Conservation (phyloP, 305 asterid genomes). For the Fraxinus dipetala region DNA sequence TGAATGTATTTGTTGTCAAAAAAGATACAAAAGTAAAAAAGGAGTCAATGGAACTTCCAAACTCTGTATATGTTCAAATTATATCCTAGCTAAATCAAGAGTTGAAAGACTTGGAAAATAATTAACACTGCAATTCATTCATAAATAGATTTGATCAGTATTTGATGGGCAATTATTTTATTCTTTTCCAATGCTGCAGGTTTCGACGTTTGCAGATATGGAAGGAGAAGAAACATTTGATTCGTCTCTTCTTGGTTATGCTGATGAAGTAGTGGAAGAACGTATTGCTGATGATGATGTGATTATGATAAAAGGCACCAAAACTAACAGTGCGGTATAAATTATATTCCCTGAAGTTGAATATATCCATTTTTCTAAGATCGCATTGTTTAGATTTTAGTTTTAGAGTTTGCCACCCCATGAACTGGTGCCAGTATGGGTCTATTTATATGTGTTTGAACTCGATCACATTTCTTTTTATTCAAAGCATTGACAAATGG, state of each 20-base stretch:
- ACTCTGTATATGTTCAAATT: neutral
- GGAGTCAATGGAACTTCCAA: neutral
- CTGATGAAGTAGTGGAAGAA: slow-evolving; percentile 98
- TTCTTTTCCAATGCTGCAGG: slow-evolving; percentile 39
- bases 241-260: slow-evolving; percentile 77
- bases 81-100: neutral
- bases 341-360: neutral
- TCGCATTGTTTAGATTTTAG: neutral
- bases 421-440: neutral
- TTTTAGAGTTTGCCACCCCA: neutral
- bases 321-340: slow-evolving; percentile 71
- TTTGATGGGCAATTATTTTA: neutral
- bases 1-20: neutral
- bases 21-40: neutral
- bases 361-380: neutral
- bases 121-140: neutral
- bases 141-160: neutral
- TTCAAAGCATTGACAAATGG: neutral
- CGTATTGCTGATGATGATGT: slow-evolving; percentile 94
- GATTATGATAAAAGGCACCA: slow-evolving; percentile 90
- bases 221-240: slow-evolving; percentile 99
- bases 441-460: neutral
- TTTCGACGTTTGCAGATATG: slow-evolving; percentile 96
- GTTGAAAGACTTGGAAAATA: neutral
- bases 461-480: neutral